Evolutionary conservation across 495 filamentous ascomycete species (phyloP), one percentile per base, ranked within the genome.

Genomic region (Tuber brumale): DNA sequence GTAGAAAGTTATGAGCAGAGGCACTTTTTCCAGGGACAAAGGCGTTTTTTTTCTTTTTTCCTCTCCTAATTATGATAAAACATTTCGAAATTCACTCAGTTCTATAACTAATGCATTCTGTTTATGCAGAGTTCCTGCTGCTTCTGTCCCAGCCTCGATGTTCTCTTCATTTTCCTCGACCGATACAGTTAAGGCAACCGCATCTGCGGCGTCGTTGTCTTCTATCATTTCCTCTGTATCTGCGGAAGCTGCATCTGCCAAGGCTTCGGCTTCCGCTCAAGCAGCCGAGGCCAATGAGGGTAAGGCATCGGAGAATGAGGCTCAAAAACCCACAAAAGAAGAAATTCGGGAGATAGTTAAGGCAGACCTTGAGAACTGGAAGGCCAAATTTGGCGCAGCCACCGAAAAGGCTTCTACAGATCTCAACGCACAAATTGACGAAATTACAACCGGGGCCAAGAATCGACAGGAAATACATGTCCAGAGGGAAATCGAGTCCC

Each of bases 331-430:
- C 10, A 77, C 81, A 27, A 71, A 51, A 39, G 87, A 88, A 71
- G 86, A 89, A 80, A 84, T 88, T 4, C 89, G 90, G 12, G 88
- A 91, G 80, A 90, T 89, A 48, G 90, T 97, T 73, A 87, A 90
- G 12, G 88, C 90, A 23, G 96, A 98, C 83, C 87, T 99, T 51
- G 85, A 88, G 70, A 85, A 87, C 51, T 98, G 94, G 94, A 90
- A 97, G 83, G 87, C 89, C 61, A 93, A 95, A 79, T 98, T 97
- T 83, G 87, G 91, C 37, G 89, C 89, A 74, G 93, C 93, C 12
- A 92, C 92, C 35, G 91, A 94, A 70, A 92, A 94, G 80, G 94
- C 93, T 12, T 87, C 92, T 43, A 89, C 91, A 71, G 90, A 92
- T 79, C 87, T 94, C 16, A 86, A 89, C 73, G 85, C 87, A 14